Conservation (phyloP, 106 monocot species). For the Platanthera zijinensis region DNA sequence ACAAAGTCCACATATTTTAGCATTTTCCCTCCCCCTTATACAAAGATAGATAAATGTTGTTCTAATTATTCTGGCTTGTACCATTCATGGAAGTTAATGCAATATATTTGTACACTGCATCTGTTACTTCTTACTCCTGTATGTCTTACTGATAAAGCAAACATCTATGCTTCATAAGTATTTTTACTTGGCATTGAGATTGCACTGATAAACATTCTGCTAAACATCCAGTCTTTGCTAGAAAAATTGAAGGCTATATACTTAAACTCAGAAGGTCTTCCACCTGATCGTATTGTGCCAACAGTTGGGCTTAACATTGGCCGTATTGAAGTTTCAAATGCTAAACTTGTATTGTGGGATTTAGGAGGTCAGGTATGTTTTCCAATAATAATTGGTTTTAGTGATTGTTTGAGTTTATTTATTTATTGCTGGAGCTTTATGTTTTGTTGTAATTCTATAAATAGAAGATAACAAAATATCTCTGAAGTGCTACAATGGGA, state of each 20-base stretch:
- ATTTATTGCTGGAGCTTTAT: too few relatives aligned
- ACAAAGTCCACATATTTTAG: too few relatives aligned
- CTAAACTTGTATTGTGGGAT: slow-evolving; percentile 97
- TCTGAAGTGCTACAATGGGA: neutral
- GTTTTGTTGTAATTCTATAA: neutral
- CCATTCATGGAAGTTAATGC: neutral
- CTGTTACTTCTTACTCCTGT: neutral
- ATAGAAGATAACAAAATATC: neutral
- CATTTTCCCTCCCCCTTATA: too few relatives aligned
- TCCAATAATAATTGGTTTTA: neutral
- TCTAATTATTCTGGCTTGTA: neutral
- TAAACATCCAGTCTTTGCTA: slow-evolving; percentile 59
- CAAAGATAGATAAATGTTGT: too few relatives aligned
- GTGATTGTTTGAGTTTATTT: neutral
- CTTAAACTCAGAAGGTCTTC: slow-evolving; percentile 67
- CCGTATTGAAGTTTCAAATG: slow-evolving; percentile 72
- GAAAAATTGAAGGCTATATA: slow-evolving; percentile 92
- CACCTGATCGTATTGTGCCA: slow-evolving; percentile 92
- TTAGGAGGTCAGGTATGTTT: slow-evolving; percentile 93
- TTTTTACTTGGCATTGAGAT: neutral
- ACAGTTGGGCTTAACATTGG: slow-evolving; percentile 98
- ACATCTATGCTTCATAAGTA: neutral
- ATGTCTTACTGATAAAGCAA: neutral
- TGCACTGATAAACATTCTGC: neutral
- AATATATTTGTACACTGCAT: neutral